Base-by-base conservation (phyloP, 2,329 filamentous ascomycete species). In the Grosmannia serpens region DNA sequence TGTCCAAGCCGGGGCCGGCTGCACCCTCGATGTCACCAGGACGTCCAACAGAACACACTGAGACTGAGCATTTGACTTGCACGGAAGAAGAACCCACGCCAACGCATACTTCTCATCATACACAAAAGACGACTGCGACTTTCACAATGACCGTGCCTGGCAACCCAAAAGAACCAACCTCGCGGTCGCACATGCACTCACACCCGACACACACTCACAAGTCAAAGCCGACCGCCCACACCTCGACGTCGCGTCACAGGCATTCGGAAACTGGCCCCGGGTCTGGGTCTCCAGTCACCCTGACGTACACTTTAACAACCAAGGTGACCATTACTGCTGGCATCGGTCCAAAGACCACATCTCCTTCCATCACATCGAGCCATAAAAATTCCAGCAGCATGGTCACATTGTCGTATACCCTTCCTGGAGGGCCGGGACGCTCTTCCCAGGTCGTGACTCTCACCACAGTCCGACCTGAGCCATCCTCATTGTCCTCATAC, bases 371-470 rank as follows among this genome's bases (percentile, higher is more conserved):
- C 15, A 56, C 59, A 2, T 44, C 56, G 17, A 57, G 50, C 26
- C 55, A 53, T 9, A 51, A 54, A 10, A 33, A 58, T 4, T 52
- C 59, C 13, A 52, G 53, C 3, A 60, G 62, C 53, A 49, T 56
- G 15, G 53, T 66, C 7, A 62, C 62, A 4, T 59, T 66, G 55
- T 66, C 65, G 6, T 66, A 66, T 59, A 67, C 64, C 0, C 55
- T 67, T 10, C 59, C 62, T 3, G 59, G 56, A 8, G 60, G 52
- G 0, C 46, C 55, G 2, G 57, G 56, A 0, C 57, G 27, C 9
- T 53, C 60, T 1, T 57, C 55, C 1, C 58, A 55, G 10, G 56
- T 60, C 4, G 56, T 62, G 15, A 65, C 52, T 26, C 35, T 57
- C 11, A 63, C 59, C 11, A 62, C 59, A 13, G 46, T 31, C 22